These are phyloP conservation scores for Ziziphus jujuba DNA, from an alignment of 306 rosid species.

Conservation along the genomic window DNA sequence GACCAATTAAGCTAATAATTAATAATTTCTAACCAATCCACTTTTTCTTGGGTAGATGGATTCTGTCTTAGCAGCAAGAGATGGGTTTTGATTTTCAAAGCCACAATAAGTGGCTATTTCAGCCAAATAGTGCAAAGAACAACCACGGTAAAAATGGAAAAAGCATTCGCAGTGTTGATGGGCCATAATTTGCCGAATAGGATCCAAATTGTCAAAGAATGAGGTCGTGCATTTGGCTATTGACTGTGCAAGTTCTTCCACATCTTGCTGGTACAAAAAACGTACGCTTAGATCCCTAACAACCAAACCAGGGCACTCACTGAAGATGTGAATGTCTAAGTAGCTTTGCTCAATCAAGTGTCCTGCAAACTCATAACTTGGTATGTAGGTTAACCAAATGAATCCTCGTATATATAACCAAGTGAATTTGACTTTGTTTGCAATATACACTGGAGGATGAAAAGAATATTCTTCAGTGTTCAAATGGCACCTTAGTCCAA, in stretches of 20 bases:
- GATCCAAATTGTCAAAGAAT: background rate
- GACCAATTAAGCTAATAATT: background rate
- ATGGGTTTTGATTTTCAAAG: no score
- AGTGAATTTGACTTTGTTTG: background rate
- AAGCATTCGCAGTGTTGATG: no score
- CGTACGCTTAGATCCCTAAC: conserved; percentile 6
- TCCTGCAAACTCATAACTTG: background rate
- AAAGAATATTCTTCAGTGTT: background rate
- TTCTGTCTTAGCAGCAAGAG: no score
- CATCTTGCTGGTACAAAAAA: conserved; percentile 8
- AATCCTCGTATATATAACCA: background rate
- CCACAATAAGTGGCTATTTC: no score
- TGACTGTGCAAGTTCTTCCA: conserved; percentile 2
- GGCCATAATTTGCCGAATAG: background rate
- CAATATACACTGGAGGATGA: background rate
- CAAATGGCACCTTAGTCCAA: background rate
- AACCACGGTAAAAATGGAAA: no score
- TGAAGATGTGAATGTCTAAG: background rate
- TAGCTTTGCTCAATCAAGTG: background rate
- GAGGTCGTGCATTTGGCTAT: background rate
- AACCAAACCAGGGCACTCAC: background rate
- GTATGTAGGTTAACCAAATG: background rate
- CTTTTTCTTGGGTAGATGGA: no score
- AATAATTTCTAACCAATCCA: no score
- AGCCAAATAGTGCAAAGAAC: no score